Conservation (phyloP, 306 rosid species). For the Quercus berberidifolia region DNA sequence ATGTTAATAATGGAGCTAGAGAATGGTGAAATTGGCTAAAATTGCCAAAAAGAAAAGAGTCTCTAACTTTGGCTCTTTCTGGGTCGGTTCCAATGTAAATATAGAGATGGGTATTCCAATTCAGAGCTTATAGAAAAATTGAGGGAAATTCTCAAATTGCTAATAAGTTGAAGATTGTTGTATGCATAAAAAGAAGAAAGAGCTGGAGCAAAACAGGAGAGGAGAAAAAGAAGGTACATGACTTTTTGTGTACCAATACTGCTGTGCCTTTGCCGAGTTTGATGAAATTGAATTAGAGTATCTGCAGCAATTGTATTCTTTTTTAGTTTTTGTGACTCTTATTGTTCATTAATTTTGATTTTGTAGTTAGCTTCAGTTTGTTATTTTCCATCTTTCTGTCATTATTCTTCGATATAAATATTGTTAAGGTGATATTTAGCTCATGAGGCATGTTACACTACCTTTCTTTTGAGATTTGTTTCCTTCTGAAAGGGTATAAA, state of each 20-base stretch:
- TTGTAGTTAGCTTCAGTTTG: conserved; percentile 26
- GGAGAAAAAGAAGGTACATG: conserved; percentile 15
- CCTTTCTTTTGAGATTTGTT: too few relatives aligned
- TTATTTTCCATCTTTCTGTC: not conserved
- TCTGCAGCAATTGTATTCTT: not conserved
- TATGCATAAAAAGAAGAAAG: conserved; percentile 16
- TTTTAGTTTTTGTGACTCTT: not conserved
- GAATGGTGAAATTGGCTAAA: conserved; percentile 33
- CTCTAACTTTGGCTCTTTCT: conserved; percentile 2
- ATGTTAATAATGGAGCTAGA: conserved; percentile 54
- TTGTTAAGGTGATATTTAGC: too few relatives aligned
- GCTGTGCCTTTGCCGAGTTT: not conserved
- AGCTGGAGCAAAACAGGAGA: conserved; percentile 3
- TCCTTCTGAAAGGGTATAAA: too few relatives aligned
- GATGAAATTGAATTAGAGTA: conserved; percentile 29
- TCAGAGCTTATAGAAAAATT: not conserved
- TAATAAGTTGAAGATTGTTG: not conserved
- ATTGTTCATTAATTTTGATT: conserved; percentile 18
- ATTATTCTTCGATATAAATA: not conserved
- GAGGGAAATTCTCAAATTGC: not conserved
- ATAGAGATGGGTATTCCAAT: conserved; percentile 1
- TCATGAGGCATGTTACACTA: too few relatives aligned
- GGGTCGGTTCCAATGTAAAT: conserved; percentile 28
- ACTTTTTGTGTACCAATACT: not conserved
- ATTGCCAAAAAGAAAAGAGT: not conserved